Evolutionary conservation across 2,329 filamentous ascomycete genomes (phyloP).

Genomic region (Diplocarpon rosae): DNA sequence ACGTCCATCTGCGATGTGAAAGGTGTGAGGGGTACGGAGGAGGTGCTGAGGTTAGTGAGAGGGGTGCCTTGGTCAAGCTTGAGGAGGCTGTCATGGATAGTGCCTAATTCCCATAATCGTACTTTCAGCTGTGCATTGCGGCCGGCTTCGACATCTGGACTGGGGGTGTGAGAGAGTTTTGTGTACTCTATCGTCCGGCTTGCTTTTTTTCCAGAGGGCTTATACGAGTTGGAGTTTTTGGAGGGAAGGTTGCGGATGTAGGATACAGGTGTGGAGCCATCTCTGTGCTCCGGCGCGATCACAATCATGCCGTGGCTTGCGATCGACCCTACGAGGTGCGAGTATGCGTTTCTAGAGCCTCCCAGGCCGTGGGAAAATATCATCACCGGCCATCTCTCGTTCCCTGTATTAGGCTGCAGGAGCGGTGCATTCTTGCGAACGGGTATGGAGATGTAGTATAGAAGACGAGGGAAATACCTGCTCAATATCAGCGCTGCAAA

Average conservation of each 20-base stretch:
- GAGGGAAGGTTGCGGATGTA: slow-evolving; percentile 52
- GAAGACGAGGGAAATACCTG: slow-evolving; percentile 57
- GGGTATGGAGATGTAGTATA: slow-evolving; percentile 64
- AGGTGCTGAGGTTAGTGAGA: slow-evolving; percentile 42
- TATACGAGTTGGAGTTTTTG: slow-evolving; percentile 29
- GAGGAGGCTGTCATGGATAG: slow-evolving; percentile 57
- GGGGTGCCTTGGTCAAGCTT: slow-evolving; percentile 48
- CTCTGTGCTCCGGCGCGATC: slow-evolving; percentile 71
- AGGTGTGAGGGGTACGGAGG: slow-evolving; percentile 39
- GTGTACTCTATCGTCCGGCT: slow-evolving; percentile 32
- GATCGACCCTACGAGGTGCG: slow-evolving; percentile 67
- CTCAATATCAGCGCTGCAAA: slow-evolving; percentile 4
- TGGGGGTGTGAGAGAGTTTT: slow-evolving; percentile 50
- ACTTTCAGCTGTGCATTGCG: slow-evolving; percentile 65
- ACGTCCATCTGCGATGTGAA: slow-evolving; percentile 56
- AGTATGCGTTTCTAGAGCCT: slow-evolving; percentile 73
- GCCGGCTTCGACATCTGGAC: slow-evolving; percentile 51
- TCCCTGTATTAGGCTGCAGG: slow-evolving; percentile 36
- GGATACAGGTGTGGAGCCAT: slow-evolving; percentile 67
- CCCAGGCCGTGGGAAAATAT: slow-evolving; percentile 81
- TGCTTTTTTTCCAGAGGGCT: slow-evolving; percentile 16
- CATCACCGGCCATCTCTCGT: slow-evolving; percentile 63
- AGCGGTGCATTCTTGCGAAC: slow-evolving; percentile 61
- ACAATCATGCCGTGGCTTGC: slow-evolving; percentile 75
- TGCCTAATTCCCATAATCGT: slow-evolving; percentile 66